A percentile compares a stretch with the other conserved stretches of the same genome.
phyloP scores from a whole-genome alignment of 352 stramenopile genomes.

The Globisporangium paddicum region DNA sequence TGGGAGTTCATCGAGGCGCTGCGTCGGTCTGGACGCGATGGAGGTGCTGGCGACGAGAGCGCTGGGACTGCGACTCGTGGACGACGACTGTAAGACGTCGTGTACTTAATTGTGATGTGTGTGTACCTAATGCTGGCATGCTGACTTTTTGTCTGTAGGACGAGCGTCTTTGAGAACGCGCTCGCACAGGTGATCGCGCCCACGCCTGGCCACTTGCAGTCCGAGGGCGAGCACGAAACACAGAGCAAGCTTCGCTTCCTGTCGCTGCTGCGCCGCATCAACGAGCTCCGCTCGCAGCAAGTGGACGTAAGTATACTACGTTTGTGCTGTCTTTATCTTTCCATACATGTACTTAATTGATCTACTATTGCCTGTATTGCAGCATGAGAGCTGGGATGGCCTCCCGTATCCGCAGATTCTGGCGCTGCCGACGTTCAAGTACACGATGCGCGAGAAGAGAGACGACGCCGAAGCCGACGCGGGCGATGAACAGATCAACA shows the following conservation, averaged over 20 bases:
- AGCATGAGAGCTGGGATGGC: slow-evolving; percentile 67
- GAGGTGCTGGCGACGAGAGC: neutral
- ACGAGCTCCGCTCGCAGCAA: slow-evolving; percentile 81
- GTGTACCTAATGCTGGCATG: neutral
- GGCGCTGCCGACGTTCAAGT: slow-evolving; percentile 74
- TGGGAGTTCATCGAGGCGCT: slow-evolving; percentile 59
- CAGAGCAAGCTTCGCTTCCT: slow-evolving; percentile 67
- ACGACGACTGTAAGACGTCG: neutral
- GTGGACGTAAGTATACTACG: slow-evolving; percentile 38
- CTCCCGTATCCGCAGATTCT: slow-evolving; percentile 83
- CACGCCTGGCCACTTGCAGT: slow-evolving; percentile 19
- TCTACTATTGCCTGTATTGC: too few relatives aligned
- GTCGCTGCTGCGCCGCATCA: slow-evolving; percentile 73
- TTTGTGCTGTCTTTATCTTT: neutral
- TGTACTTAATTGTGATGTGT: neutral
- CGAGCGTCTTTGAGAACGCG: slow-evolving; percentile 14
- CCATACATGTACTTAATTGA: neutral
- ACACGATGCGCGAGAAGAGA: slow-evolving; percentile 37
- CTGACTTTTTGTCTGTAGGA: too few relatives aligned
- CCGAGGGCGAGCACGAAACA: slow-evolving; percentile 25
- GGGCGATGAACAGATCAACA: slow-evolving; percentile 46
- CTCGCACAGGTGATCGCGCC: slow-evolving; percentile 18
- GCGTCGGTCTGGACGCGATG: slow-evolving; percentile 18
- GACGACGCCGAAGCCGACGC: slow-evolving; percentile 15
- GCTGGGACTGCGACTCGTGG: slow-evolving; percentile 1